A percentile compares a stretch with the other conserved stretches of the same genome.
phyloP scores from a whole-genome alignment of 2,329 filamentous ascomycete species.

The Colletotrichum camelliae region DNA sequence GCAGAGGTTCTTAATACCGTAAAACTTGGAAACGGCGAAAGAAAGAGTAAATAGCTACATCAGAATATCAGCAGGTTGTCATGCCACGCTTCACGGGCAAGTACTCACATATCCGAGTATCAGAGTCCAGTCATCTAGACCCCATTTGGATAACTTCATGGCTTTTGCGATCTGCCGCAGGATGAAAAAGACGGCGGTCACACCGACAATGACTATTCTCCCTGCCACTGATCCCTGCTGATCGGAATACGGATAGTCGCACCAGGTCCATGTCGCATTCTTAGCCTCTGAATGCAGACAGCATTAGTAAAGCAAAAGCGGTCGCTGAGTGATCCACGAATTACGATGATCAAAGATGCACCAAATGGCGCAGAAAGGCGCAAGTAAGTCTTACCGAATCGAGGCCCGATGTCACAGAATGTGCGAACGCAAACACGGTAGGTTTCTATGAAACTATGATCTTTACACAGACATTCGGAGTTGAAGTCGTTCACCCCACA shows the following conservation, averaged over 20 bases:
- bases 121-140: neutral
- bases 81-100: too few relatives aligned
- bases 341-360: neutral
- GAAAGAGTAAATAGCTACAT: neutral
- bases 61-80: neutral
- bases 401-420: neutral
- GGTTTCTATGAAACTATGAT: neutral
- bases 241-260: neutral
- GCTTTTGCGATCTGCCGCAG: neutral
- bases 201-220: neutral
- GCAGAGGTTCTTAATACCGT: neutral
- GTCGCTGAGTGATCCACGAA: neutral
- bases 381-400: neutral
- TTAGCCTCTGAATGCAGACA: neutral
- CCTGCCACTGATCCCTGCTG: neutral
- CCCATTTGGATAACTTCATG: constrained; percentile 8
- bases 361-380: neutral
- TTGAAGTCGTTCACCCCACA: constrained; percentile 1
- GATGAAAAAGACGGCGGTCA: neutral
- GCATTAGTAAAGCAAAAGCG: neutral
- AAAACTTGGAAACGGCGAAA: constrained; percentile 5
- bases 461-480: neutral
- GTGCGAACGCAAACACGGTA: neutral
- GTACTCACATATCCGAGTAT: constrained; percentile 5
- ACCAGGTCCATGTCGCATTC: constrained; percentile 5